Percentiles rank a stretch among this genome's conserved stretches.
phyloP scores from a whole-genome alignment of 176 grass and related monocot genomes.

The Poa pratensis region DNA sequence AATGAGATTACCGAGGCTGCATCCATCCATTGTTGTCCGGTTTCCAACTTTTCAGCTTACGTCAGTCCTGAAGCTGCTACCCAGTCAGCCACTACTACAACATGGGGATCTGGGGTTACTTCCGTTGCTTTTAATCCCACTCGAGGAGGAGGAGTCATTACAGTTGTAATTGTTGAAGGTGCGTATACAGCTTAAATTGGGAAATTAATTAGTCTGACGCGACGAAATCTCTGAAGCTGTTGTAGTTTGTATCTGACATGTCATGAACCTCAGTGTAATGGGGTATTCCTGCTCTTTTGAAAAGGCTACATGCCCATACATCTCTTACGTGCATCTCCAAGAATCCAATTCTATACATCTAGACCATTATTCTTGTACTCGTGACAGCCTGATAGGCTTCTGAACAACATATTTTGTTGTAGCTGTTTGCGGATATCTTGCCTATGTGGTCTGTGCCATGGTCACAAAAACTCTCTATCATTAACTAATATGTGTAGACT shows the following conservation, averaged over 20 bases:
- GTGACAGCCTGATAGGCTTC: not conserved
- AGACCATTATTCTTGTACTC: not conserved
- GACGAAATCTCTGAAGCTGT: constrained; percentile 25
- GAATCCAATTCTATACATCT: not conserved
- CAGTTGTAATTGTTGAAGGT: constrained; percentile 99
- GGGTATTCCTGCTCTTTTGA: constrained; percentile 9
- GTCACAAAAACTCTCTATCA: constrained; percentile 15
- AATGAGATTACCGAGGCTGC: constrained; percentile 68
- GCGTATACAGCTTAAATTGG: constrained; percentile 14
- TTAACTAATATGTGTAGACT: constrained; percentile 9
- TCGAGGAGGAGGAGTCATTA: constrained; percentile 84
- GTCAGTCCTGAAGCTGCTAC: constrained; percentile 97
- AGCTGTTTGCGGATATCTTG: constrained; percentile 4
- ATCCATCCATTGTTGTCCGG: constrained; percentile 96
- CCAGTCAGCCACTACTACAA: constrained; percentile 93
- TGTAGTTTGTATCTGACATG: constrained; percentile 12
- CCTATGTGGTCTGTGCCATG: constrained; percentile 8
- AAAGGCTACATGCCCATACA: constrained; percentile 18
- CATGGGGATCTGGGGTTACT: constrained; percentile 97
- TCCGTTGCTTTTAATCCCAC: constrained; percentile 99
- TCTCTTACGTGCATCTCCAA: constrained; percentile 5
- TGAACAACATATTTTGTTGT: constrained; percentile 10
- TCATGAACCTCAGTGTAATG: constrained; percentile 4
- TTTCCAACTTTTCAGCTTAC: constrained; percentile 99
- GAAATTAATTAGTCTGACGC: constrained; percentile 26